phyloP scores from a whole-genome alignment of 305 asterid species.

The Galium porrigens region DNA sequence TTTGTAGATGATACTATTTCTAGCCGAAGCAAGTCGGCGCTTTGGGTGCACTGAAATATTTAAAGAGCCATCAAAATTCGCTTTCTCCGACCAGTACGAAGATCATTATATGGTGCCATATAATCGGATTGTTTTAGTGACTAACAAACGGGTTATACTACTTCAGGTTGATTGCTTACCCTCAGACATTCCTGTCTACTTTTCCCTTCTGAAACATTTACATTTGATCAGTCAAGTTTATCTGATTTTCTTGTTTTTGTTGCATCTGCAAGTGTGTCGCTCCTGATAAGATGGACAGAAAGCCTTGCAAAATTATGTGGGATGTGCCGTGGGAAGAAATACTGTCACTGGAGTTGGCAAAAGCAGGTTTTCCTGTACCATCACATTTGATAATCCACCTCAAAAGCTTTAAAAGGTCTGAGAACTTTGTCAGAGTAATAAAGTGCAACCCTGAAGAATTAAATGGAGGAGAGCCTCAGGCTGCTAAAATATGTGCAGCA shows the following conservation, averaged over 20 bases:
- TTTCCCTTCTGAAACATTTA: constrained; percentile 5
- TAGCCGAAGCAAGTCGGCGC: constrained; percentile 89
- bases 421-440: constrained; percentile 75
- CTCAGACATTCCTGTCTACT: constrained; percentile 6
- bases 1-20: constrained; percentile 69
- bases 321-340: constrained; percentile 91
- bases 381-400: constrained; percentile 82
- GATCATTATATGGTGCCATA: constrained; percentile 73
- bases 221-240: constrained; percentile 1
- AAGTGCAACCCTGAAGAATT: constrained; percentile 65
- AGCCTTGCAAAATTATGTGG: constrained; percentile 95
- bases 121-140: constrained; percentile 70
- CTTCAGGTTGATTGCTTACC: constrained; percentile 47
- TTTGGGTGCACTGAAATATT: constrained; percentile 93
- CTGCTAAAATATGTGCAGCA: constrained; percentile 53
- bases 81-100: constrained; percentile 81
- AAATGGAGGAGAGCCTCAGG: constrained; percentile 58
- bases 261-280: constrained; percentile 43
- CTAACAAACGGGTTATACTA: constrained; percentile 72
- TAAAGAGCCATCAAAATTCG: constrained; percentile 94
- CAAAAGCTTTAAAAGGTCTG: constrained; percentile 60
- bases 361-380: constrained; percentile 62
- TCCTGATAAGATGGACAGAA: constrained; percentile 68
- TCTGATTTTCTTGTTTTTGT: constrained; percentile 18
- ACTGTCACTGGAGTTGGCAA: constrained; percentile 79